Evolutionary conservation across 2,329 filamentous ascomycete genomes (phyloP).

Genomic region (Cephalotrichum gorgonifer): DNA sequence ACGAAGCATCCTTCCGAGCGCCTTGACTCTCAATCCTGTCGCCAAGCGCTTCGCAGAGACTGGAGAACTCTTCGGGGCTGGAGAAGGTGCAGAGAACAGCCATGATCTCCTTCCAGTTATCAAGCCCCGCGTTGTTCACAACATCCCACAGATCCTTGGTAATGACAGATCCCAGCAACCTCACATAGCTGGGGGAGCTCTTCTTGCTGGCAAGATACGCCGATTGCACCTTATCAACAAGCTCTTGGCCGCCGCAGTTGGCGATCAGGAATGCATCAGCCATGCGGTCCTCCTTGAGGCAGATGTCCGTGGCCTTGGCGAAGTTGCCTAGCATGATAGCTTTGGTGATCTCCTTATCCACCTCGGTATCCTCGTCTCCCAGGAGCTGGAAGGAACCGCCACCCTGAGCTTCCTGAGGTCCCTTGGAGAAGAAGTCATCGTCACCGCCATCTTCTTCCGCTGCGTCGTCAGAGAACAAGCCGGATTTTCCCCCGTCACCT

Average conservation of each 20-base stretch:
- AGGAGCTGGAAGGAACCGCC: constrained; percentile 91
- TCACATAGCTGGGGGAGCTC: constrained; percentile 80
- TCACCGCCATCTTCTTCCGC: constrained; percentile 57
- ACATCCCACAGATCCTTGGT: constrained; percentile 97
- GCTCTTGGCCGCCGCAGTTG: constrained; percentile 87
- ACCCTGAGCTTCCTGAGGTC: constrained; percentile 81
- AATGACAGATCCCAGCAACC: constrained; percentile 82
- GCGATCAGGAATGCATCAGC: constrained; percentile 98
- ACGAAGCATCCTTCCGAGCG: constrained; percentile 79
- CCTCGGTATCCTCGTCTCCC: constrained; percentile 68
- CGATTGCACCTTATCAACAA: constrained; percentile 87
- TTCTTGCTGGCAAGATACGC: constrained; percentile 79
- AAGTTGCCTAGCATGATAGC: constrained; percentile 87
- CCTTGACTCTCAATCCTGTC: constrained; percentile 77
- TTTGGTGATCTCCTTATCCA: constrained; percentile 79
- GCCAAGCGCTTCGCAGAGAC: constrained; percentile 88
- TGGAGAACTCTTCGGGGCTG: constrained; percentile 79
- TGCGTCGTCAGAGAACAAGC: constrained; percentile 64
- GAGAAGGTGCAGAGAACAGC: constrained; percentile 93
- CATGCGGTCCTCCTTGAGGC: constrained; percentile 77
- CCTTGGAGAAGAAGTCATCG: constrained; percentile 87
- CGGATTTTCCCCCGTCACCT: constrained; percentile 42
- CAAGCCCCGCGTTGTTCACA: constrained; percentile 88
- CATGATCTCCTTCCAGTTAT: constrained; percentile 96
- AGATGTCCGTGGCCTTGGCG: constrained; percentile 78